Conservation (phyloP, 192 early-diverging fungal genomes). For the Helicostylum pulchrum region DNA sequence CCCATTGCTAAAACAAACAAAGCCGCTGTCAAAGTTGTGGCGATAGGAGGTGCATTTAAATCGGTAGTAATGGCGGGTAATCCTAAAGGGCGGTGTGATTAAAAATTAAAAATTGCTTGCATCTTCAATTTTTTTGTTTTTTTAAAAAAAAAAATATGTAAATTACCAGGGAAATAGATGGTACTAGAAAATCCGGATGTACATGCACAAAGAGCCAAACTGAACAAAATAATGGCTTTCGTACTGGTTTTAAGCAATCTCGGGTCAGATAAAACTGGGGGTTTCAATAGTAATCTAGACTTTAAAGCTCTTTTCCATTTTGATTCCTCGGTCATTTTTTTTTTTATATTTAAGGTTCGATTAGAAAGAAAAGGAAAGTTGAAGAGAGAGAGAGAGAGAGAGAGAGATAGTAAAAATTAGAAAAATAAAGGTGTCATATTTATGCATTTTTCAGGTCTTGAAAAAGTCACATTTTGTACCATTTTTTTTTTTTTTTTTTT, state of each 20-base stretch:
- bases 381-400: too few species aligned
- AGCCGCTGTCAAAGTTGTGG: constrained; percentile 42
- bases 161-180: constrained; percentile 28
- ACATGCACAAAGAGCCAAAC: constrained; percentile 14
- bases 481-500: too few species aligned
- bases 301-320: constrained; percentile 11
- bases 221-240: constrained; percentile 18
- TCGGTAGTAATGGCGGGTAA: constrained; percentile 35
- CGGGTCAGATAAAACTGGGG: constrained; percentile 23
- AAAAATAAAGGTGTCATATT: too few species aligned
- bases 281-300: constrained; percentile 21
- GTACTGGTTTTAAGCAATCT: constrained; percentile 1
- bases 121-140: constrained; percentile 6
- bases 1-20: constrained; percentile 48
- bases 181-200: constrained; percentile 27
- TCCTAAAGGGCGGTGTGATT: background rate
- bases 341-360: background rate
- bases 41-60: constrained; percentile 36
- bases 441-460: too few species aligned
- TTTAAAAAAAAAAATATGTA: background rate
- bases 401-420: too few species aligned
- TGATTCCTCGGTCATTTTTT: constrained; percentile 2
- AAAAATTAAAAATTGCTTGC: background rate
- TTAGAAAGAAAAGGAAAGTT: too few species aligned
- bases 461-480: too few species aligned